Evolutionary conservation across 331 rosid species (phyloP), one percentile per base, ranked within the genome.

Genomic region (Arachis monticola): DNA sequence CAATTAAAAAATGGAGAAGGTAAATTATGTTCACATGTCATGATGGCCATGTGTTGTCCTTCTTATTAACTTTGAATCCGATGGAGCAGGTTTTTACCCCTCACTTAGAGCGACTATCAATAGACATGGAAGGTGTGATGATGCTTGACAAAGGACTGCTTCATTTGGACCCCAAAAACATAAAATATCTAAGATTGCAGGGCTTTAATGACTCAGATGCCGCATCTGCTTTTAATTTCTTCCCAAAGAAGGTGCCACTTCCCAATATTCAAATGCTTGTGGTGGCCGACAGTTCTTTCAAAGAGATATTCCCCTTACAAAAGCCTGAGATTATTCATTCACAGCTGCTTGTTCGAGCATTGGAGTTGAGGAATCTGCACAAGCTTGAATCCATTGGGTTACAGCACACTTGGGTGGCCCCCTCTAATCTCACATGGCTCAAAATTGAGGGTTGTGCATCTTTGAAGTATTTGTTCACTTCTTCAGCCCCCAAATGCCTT

Each of bases 231-330:
- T 10, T 4, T 61, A 9, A 0, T 3, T 41, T 64, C 12, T 22
- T 42, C n/a, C 8, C 4, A 3, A 17, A 17, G 22, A 42, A 41
- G 50, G 52, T 64, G 4, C 22, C 68, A 4, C 62, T 57, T 9
- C 12, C 64, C 41, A 64, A 13, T 12, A 6, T 13, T 12, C 32
- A 42, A 41, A n/a, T 11, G 12, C 69, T 64, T n/a, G 6, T 1
- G 17, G 12, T 64, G 50, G 0, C 0, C 3, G 17, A 46, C 6
- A 3, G 52, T 64, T 9, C 10, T 32, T 41, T 42, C 38, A 55
- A 22, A 46, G 11, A 11, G 47, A 75, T 75, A 38, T 75, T 64
- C 31, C 77, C 77, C 44, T n/a, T 13, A 32, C 5, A 47, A 65
- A 8, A 9, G 12, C 53, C 53, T 48, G 53, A 8, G 12, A 8